Conservation (phyloP, 441 rosid species). For the Isatis lusitanica region DNA sequence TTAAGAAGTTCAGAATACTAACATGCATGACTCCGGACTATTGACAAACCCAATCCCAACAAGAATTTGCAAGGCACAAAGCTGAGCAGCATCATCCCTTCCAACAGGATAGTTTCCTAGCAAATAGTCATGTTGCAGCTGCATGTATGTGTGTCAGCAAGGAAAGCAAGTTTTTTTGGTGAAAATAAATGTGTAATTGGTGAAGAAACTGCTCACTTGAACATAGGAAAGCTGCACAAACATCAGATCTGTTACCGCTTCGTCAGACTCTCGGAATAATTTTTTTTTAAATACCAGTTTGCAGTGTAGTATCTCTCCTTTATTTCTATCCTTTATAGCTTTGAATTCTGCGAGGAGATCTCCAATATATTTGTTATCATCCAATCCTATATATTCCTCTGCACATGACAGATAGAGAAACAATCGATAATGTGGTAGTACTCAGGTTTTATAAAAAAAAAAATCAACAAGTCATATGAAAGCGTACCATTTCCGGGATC, state of each 20-base stretch:
- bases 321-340: constrained; percentile 87
- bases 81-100: constrained; percentile 97
- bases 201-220: constrained; percentile 60
- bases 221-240: constrained; percentile 94
- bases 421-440: constrained; percentile 32
- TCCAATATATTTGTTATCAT: constrained; percentile 95
- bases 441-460: not conserved
- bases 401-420: constrained; percentile 30
- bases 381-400: constrained; percentile 97
- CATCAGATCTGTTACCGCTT: constrained; percentile 92
- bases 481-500: constrained; percentile 84
- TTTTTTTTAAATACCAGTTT: constrained; percentile 86
- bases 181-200: not conserved
- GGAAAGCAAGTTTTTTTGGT: not conserved
- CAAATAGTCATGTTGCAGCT: constrained; percentile 98
- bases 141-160: constrained; percentile 43
- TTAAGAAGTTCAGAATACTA: constrained; percentile 36
- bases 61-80: constrained; percentile 94
- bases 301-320: constrained; percentile 96
- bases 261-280: constrained; percentile 96
- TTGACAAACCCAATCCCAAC: constrained; percentile 89
- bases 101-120: constrained; percentile 98
- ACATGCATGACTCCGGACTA: constrained; percentile 96
- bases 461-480: constrained; percentile 22
- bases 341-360: constrained; percentile 92